Base-by-base conservation (phyloP, 352 stramenopile species). In the Thraustochytrium sp. region DNA sequence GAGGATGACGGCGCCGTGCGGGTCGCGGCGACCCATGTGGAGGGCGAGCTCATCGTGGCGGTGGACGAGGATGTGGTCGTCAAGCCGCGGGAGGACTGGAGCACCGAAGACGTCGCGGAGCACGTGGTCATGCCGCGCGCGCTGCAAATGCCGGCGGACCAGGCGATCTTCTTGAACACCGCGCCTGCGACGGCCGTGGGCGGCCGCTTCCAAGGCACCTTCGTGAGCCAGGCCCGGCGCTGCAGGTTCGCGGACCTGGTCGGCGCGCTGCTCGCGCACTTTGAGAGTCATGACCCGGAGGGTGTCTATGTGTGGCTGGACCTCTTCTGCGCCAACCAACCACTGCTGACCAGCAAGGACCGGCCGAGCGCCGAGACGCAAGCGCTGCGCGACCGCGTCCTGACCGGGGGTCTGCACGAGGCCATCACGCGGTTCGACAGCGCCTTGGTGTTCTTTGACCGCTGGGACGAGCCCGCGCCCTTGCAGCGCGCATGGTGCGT, bases 311-410 rank as follows among this genome's bases (percentile, higher is more conserved):
- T 80, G 13, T 80, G 68, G 68, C 34, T 80, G 5, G 68, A 80
- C 53, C 18, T 80, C 2, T 80, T 80, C 37, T 72, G 68, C 31
- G 68, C 68, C 13, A 80, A 80, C 53, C 68, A 80, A 31, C 68
- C 68, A 37, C 8, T 65, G 16, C 68, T 80, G n/a, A 72, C 68
- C 31, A 29, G 3, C 2, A 3, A 18, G 34, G 63, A 75, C 40
- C 44, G 46, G 13, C 13, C 31, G 18, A 3, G 2, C 23, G 5
- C n/a, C 3, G 51, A 64, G 3, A 26, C 63, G 23, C 36, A 40
- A 0, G n/a, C 26, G 31, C 29, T 34, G 16, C 68, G 68, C 8
- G 44, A 76, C 13, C 18, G 16, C 9, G 18, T 51, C n/a, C 44
- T 80, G 46, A 36, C 2, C 8, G 16, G 23, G 16, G 59, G 59